Conservation (phyloP, 148 eudicot species). For the Euryodendron excelsum region DNA sequence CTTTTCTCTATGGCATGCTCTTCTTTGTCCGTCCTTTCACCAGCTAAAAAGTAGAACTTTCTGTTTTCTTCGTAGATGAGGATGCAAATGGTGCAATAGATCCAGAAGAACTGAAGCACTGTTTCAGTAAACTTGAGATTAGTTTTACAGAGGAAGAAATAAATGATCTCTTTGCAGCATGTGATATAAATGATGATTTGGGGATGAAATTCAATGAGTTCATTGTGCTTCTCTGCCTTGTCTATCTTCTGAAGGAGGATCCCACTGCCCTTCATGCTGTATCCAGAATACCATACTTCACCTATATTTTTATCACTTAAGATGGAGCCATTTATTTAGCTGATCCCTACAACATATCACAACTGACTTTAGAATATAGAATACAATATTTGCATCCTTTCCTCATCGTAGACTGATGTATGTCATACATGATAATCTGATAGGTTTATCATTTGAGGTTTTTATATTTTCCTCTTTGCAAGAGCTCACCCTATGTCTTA, state of each 20-base stretch:
- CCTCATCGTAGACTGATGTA: not conserved
- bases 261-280: constrained; percentile 43
- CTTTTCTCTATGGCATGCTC: not conserved
- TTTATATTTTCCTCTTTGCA: not conserved
- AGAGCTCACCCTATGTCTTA: not conserved
- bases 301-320: not conserved
- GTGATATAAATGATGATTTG: constrained; percentile 64
- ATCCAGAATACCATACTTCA: constrained; percentile 29
- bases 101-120: constrained; percentile 62
- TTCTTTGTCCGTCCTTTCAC: constrained; percentile 9
- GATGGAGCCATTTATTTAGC: not conserved
- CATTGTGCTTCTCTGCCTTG: constrained; percentile 88
- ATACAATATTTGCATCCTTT: not conserved
- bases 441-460: not conserved
- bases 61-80: constrained; percentile 46
- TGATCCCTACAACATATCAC: constrained; percentile 3
- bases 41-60: not conserved
- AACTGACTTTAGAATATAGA: not conserved
- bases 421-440: not conserved
- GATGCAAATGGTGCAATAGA: constrained; percentile 78
- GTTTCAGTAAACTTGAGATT: constrained; percentile 65
- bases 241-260: constrained; percentile 78
- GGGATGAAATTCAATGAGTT: constrained; percentile 80
- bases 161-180: constrained; percentile 64
- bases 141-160: constrained; percentile 75